phyloP scores from a whole-genome alignment of 805 yeast genomes.

The Tetrapisispora arboricola region DNA sequence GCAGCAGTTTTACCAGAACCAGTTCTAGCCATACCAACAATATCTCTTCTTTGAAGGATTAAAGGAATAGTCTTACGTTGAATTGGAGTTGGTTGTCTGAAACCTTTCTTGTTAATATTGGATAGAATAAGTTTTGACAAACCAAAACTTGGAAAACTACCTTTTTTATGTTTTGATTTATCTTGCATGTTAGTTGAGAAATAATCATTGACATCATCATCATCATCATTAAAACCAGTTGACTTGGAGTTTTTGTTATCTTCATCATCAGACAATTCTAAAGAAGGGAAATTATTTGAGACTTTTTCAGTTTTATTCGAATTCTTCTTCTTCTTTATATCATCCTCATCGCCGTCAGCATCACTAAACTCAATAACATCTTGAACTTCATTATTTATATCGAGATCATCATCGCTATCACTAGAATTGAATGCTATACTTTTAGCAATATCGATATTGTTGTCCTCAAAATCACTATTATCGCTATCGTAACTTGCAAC shows the following conservation, averaged over 20 bases:
- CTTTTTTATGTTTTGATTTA: conserved; percentile 40
- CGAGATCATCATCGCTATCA: conserved; percentile 26
- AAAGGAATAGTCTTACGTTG: conserved; percentile 93
- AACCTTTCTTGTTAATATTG: conserved; percentile 77
- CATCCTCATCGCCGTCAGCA: conserved; percentile 17
- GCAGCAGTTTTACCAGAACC: conserved; percentile 99
- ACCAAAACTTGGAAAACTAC: conserved; percentile 86
- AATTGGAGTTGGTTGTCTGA: conserved; percentile 92
- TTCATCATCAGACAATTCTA: conserved; percentile 47
- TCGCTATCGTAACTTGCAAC: background rate
- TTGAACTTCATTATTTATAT: conserved; percentile 15
- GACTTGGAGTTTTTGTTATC: conserved; percentile 21
- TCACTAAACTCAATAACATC: conserved; percentile 19
- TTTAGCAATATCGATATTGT: conserved; percentile 48
- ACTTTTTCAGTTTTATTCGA: conserved; percentile 8
- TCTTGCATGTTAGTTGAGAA: conserved; percentile 23
- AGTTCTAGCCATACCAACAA: conserved; percentile 98
- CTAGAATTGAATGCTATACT: conserved; percentile 40
- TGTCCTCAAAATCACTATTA: conserved; percentile 36
- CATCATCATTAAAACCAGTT: conserved; percentile 32
- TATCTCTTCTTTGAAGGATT: conserved; percentile 78
- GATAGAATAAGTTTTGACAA: conserved; percentile 58
- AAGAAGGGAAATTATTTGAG: conserved; percentile 33
- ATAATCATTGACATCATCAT: conserved; percentile 39
- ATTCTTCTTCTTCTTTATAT: conserved; percentile 27